phyloP scores from a whole-genome alignment of 108 stramenopile species.

The Fragilariopsis cylindrus region DNA sequence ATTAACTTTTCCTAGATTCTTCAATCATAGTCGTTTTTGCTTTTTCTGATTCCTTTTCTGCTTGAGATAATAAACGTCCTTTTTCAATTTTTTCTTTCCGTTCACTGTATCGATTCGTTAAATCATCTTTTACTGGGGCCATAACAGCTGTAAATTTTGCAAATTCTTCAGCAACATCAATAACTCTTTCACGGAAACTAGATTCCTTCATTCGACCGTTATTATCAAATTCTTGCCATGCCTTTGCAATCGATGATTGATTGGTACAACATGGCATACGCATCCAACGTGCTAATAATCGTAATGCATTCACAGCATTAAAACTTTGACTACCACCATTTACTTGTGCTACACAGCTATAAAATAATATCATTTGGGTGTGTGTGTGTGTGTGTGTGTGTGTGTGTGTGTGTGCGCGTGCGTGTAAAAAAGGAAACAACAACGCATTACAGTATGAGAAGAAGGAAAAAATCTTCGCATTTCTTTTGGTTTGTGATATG shows the following conservation, averaged over 20 bases:
- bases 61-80: slow-evolving; percentile 60
- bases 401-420: background rate
- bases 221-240: slow-evolving; percentile 65
- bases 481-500: too few relatives aligned
- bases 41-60: slow-evolving; percentile 50
- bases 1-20: slow-evolving; percentile 43
- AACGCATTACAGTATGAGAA: background rate
- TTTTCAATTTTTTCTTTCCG: slow-evolving; percentile 52
- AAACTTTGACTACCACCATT: slow-evolving; percentile 68
- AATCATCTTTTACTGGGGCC: slow-evolving; percentile 46
- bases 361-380: background rate
- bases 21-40: slow-evolving; percentile 31
- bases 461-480: too few relatives aligned
- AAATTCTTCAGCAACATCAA: slow-evolving; percentile 70
- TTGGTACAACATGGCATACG: slow-evolving; percentile 70
- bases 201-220: slow-evolving; percentile 61
- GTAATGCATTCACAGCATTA: slow-evolving; percentile 64
- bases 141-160: slow-evolving; percentile 67
- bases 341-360: slow-evolving; percentile 59
- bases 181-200: slow-evolving; percentile 57
- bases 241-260: slow-evolving; percentile 59
- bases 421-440: background rate
- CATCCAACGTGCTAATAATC: slow-evolving; percentile 72
- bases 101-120: slow-evolving; percentile 63
- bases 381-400: background rate